Evolutionary conservation across 2,329 filamentous ascomycete genomes (phyloP).

Genomic region (Stachybotrys elegans): DNA sequence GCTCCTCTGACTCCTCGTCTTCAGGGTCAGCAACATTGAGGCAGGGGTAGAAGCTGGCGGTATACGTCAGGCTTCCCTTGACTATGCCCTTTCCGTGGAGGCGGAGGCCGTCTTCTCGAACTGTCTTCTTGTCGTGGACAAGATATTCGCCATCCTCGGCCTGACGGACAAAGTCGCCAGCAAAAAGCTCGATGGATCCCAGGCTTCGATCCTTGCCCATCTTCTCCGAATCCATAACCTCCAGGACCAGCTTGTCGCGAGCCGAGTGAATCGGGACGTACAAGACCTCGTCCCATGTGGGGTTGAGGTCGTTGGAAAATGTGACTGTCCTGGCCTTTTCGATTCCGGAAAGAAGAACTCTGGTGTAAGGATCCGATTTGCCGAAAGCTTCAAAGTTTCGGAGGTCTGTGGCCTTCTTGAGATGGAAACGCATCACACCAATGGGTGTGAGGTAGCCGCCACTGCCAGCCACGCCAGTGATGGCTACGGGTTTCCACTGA

Average conservation of each 20-base stretch:
- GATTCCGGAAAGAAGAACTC: slow-evolving; percentile 83
- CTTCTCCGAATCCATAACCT: slow-evolving; percentile 96
- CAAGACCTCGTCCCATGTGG: slow-evolving; percentile 91
- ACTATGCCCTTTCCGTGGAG: slow-evolving; percentile 66
- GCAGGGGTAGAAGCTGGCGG: slow-evolving; percentile 83
- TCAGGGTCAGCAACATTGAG: slow-evolving; percentile 85
- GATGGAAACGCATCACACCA: slow-evolving; percentile 91
- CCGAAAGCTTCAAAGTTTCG: slow-evolving; percentile 93
- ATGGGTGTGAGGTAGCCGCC: slow-evolving; percentile 91
- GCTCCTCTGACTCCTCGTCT: slow-evolving; percentile 63
- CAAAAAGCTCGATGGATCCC: slow-evolving; percentile 71
- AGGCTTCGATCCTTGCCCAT: slow-evolving; percentile 87
- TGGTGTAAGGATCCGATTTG: slow-evolving; percentile 93
- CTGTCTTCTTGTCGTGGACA: slow-evolving; percentile 69
- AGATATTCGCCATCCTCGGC: slow-evolving; percentile 76
- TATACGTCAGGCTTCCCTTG: slow-evolving; percentile 81
- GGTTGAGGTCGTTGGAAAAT: slow-evolving; percentile 91
- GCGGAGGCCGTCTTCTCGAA: slow-evolving; percentile 62
- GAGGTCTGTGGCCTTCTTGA: slow-evolving; percentile 74
- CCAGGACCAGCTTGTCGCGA: slow-evolving; percentile 78
- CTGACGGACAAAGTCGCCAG: slow-evolving; percentile 73
- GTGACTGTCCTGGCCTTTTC: slow-evolving; percentile 91
- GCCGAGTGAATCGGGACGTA: slow-evolving; percentile 86
- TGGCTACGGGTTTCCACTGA: slow-evolving; percentile 91
- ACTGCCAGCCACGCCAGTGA: slow-evolving; percentile 74